phyloP scores from a whole-genome alignment of 805 yeast species.

The Yueomyces sp. region DNA sequence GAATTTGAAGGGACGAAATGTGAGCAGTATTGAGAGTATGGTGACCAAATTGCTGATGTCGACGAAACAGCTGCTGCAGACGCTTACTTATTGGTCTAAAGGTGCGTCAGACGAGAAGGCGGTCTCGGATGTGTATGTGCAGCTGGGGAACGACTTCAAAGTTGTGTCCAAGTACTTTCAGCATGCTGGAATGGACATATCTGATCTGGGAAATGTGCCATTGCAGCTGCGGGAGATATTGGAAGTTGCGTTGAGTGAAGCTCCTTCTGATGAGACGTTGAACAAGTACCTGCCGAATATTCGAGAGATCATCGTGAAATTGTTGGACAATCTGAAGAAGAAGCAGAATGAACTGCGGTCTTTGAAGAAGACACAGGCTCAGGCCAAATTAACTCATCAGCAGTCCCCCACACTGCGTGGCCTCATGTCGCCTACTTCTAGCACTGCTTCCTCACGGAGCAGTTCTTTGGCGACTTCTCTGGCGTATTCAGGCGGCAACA shows the following conservation, averaged over 20 bases:
- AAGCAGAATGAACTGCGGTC: constrained; percentile 45
- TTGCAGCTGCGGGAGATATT: constrained; percentile 61
- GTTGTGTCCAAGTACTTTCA: constrained; percentile 71
- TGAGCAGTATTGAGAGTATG: constrained; percentile 56
- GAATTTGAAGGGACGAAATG: neutral
- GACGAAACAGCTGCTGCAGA: constrained; percentile 77
- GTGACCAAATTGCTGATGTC: constrained; percentile 71
- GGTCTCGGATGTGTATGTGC: constrained; percentile 85
- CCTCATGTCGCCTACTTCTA: constrained; percentile 3
- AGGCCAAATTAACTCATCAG: constrained; percentile 4
- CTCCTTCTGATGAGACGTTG: constrained; percentile 70
- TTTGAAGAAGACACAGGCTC: constrained; percentile 10
- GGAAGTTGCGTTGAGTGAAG: constrained; percentile 75
- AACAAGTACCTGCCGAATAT: constrained; percentile 75
- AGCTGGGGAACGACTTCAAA: constrained; percentile 86
- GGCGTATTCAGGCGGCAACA: neutral
- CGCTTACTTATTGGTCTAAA: constrained; percentile 82
- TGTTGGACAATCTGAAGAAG: constrained; percentile 65
- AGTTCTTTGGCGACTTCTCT: neutral
- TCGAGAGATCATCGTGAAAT: constrained; percentile 69
- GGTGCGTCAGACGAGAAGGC: constrained; percentile 65
- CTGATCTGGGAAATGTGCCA: constrained; percentile 87
- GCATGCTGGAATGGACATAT: constrained; percentile 63
- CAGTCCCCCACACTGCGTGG: constrained; percentile 4
- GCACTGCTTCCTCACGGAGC: neutral